phyloP scores from a whole-genome alignment of 176 grass and related monocot species.

The Hordeum marinum region DNA sequence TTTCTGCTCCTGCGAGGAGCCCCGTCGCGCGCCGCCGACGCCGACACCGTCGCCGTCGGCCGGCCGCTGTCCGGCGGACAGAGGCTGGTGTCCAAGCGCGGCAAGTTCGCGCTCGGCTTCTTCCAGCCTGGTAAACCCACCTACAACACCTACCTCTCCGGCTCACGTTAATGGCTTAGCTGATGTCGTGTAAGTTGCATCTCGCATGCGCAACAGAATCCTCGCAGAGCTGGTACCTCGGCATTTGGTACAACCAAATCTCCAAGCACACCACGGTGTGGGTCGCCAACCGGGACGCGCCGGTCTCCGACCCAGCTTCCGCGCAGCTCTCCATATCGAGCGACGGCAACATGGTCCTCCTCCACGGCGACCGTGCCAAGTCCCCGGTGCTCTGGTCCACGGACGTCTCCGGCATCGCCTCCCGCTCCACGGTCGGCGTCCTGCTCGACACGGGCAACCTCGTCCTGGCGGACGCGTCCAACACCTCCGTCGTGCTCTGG shows the following conservation, averaged over 20 bases:
- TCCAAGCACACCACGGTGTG: constrained; percentile 31
- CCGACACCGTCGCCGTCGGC: constrained; percentile 7
- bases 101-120: constrained; percentile 53
- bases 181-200: not conserved
- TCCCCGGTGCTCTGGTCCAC: constrained; percentile 41
- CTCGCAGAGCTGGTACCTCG: constrained; percentile 29
- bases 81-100: constrained; percentile 35
- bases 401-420: not conserved
- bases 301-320: constrained; percentile 20
- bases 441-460: constrained; percentile 62
- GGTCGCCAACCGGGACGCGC: constrained; percentile 41
- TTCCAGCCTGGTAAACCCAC: constrained; percentile 34
- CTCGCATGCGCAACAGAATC: constrained; percentile 22
- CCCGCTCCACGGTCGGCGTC: constrained; percentile 24
- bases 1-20: not conserved
- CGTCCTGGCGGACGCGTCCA: constrained; percentile 38
- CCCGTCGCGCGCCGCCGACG: constrained; percentile 2
- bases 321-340: constrained; percentile 8
- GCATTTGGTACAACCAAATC: constrained; percentile 64
- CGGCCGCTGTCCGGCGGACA: constrained; percentile 15
- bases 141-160: not conserved
- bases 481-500: constrained; percentile 41
- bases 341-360: constrained; percentile 44
- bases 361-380: not conserved
- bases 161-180: too few species aligned